Evolutionary conservation across 805 yeast genomes (phyloP).

Genomic region (Hanseniaspora thailandica): DNA sequence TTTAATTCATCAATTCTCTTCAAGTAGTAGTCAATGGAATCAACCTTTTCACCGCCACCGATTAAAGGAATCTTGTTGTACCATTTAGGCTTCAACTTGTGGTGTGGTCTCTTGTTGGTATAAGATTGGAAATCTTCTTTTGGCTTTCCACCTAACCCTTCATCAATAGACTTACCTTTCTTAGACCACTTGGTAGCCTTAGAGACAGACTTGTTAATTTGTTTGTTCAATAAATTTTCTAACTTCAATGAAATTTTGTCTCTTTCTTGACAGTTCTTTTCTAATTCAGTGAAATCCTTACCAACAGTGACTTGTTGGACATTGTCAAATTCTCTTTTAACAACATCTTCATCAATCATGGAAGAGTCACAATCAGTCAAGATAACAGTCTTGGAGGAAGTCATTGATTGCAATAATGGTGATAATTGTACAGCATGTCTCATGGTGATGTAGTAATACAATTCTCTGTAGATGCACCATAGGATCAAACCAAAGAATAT

Average conservation of each 20-base stretch:
- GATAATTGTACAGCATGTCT: slow-evolving; percentile 66
- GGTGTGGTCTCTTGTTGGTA: slow-evolving; percentile 76
- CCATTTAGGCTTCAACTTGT: slow-evolving; percentile 43
- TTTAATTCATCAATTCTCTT: slow-evolving; percentile 60
- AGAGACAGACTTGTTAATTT: slow-evolving; percentile 48
- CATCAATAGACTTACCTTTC: slow-evolving; percentile 32
- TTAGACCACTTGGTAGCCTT: slow-evolving; percentile 44
- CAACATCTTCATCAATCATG: slow-evolving; percentile 36
- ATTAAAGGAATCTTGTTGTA: slow-evolving; percentile 18
- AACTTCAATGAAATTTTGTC: slow-evolving; percentile 47
- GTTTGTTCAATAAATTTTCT: slow-evolving; percentile 54
- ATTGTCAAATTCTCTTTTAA: slow-evolving; percentile 53
- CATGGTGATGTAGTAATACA: slow-evolving; percentile 56
- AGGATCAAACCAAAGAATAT: slow-evolving; percentile 52
- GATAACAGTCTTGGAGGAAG: slow-evolving; percentile 61
- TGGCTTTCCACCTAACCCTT: slow-evolving; percentile 33
- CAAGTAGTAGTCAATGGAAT: slow-evolving; percentile 63
- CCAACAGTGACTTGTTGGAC: slow-evolving; percentile 50
- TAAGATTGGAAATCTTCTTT: slow-evolving; percentile 48
- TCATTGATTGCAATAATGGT: slow-evolving; percentile 57
- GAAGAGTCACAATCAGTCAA: slow-evolving; percentile 53
- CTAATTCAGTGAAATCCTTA: slow-evolving; percentile 48
- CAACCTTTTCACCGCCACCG: slow-evolving; percentile 66
- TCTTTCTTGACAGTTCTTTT: slow-evolving; percentile 50
- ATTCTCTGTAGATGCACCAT: slow-evolving; percentile 59